Percentiles rank a stretch among this genome's conserved stretches.
phyloP scores from a whole-genome alignment of 2,329 filamentous ascomycete genomes.

The Penicillium polonicum region DNA sequence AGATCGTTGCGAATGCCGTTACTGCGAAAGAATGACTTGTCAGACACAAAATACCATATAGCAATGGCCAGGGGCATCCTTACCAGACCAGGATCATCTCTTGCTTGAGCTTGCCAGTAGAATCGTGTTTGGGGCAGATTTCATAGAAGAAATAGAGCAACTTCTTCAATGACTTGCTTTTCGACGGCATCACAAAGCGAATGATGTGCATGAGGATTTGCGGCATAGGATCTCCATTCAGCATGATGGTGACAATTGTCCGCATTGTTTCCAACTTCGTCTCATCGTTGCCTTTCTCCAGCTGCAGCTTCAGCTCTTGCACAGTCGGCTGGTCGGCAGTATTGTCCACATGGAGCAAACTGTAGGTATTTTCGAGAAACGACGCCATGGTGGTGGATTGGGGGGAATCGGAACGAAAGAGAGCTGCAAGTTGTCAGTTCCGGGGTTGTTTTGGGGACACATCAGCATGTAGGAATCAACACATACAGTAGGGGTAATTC shows the following conservation, averaged over 20 bases:
- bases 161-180: conserved; percentile 95
- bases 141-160: conserved; percentile 99
- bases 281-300: conserved; percentile 93
- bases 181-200: conserved; percentile 98
- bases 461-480: conserved; percentile 17
- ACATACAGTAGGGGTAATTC: conserved; percentile 30
- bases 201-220: conserved; percentile 99
- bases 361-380: conserved; percentile 93
- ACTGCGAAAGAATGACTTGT: conserved; percentile 50
- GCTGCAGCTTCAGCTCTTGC: conserved; percentile 86
- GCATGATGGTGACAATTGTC: conserved; percentile 93
- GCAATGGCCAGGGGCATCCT: conserved; percentile 30
- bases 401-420: conserved; percentile 29
- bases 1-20: conserved; percentile 98
- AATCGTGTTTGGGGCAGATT: conserved; percentile 94
- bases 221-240: conserved; percentile 95
- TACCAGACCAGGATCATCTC: conserved; percentile 99
- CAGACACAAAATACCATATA: conserved; percentile 10
- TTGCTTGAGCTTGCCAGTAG: conserved; percentile 92
- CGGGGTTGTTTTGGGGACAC: conserved; percentile 32
- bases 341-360: conserved; percentile 97
- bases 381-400: conserved; percentile 71
- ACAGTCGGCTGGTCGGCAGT: conserved; percentile 84
- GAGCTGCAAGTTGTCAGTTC: conserved; percentile 37
- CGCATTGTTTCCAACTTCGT: conserved; percentile 94